Evolutionary conservation across 306 rosid genomes (phyloP), one percentile per base, ranked within the genome.

Genomic region (Gillenia trifoliata): DNA sequence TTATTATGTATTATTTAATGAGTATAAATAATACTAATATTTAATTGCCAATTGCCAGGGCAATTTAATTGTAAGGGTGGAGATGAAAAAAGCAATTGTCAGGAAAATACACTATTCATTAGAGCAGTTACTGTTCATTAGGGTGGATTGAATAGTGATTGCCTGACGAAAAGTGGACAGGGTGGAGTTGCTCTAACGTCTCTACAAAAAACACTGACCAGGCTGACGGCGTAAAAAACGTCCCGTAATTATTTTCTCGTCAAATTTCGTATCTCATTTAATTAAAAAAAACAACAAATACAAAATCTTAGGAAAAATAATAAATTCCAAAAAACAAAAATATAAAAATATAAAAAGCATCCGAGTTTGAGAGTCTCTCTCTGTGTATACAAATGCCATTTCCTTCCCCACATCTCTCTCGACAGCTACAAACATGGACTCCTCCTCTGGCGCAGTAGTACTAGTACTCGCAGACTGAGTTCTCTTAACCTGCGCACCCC

Each of bases 401-500:
- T 64, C 25, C 68, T 50, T 31, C 20, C n/a, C 50, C 64, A 38
- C 40, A 5, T 49, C 66, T 47, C 66, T 16, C 38, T 56, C 69
- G 4, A 3, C 66, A 30, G 31, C 54, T 60, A 63, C 72, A 66
- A 29, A 34, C 66, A 67, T 81, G 81, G 56, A 28, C 19, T 29
- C 40, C 25, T 41, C n/a, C 69, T 36, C 26, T 68, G 29, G 50
- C 23, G 20, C 52, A 30, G 28, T 29, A 20, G 13, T 17, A 50
- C 41, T 45, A 15, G 52, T 45, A 45, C 19, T 16, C 20, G 15
- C 52, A 45, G 20, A 45, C 8, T 30, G 45, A 22, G 70, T 4
- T 68, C 66, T 68, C 66, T 54, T 75, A 78, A 82, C 81, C 61
- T 75, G 77, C 77, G 82, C 86, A 72, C 31, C 68, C 8, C 5